These are phyloP conservation scores for Purpureocillium takamizusanense DNA, from an alignment of 2,329 filamentous ascomycete species.

Conservation along the genomic window DNA sequence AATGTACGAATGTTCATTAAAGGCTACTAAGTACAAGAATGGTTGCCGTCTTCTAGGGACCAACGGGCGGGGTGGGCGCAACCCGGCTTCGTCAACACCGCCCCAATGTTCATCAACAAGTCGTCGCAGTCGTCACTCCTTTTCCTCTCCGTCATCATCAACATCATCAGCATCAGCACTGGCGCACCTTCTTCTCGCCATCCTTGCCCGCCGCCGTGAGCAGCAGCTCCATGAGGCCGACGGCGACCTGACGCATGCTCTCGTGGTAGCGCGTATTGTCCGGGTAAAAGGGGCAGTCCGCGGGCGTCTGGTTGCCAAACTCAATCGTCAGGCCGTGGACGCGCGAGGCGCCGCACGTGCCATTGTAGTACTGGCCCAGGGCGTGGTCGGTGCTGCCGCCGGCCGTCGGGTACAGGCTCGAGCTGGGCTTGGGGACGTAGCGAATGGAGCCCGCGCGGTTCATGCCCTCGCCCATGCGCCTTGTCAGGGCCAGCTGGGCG, in stretches of 20 bases:
- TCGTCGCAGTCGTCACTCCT: too few relatives aligned
- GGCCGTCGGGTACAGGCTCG: conserved; percentile 34
- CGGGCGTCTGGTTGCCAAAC: conserved; percentile 25
- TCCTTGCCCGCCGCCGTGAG: conserved; percentile 16
- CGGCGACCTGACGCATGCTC: conserved; percentile 33
- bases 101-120: too few relatives aligned
- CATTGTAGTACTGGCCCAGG: conserved; percentile 31
- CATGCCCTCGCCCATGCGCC: conserved; percentile 29
- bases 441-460: conserved; percentile 22
- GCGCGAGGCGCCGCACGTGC: conserved; percentile 21
- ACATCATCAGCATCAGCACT: not conserved
- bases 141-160: not conserved
- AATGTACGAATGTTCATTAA: too few relatives aligned
- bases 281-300: conserved; percentile 35
- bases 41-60: too few relatives aligned
- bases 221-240: conserved; percentile 39
- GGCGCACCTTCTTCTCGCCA: conserved; percentile 1
- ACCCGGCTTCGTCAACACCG: too few relatives aligned
- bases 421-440: conserved; percentile 28
- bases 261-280: conserved; percentile 29
- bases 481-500: conserved; percentile 20
- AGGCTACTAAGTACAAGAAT: too few relatives aligned
- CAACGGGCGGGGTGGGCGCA: too few relatives aligned
- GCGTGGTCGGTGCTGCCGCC: conserved; percentile 38
- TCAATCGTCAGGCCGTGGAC: conserved; percentile 36